Conservation (phyloP, 1,284 basidiomycete genomes). For the Gomphus bonarii region DNA sequence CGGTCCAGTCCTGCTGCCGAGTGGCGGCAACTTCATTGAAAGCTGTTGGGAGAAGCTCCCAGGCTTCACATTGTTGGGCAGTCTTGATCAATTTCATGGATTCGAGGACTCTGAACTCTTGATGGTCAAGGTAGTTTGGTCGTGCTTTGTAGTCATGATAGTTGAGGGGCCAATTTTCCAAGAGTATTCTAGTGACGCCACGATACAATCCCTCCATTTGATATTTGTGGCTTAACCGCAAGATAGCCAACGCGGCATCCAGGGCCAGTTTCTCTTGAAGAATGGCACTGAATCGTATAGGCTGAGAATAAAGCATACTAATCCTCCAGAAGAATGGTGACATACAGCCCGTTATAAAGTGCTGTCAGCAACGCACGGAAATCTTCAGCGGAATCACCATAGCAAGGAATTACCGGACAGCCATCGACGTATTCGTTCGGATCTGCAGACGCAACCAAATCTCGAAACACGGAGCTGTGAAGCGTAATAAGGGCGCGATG, state of each 20-base stretch:
- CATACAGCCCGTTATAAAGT: slow-evolving; percentile 4
- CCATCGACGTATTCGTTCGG: background rate
- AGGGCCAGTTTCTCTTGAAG: background rate
- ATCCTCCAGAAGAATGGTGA: background rate
- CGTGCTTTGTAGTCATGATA: background rate
- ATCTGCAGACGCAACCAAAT: background rate
- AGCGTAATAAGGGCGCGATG: background rate
- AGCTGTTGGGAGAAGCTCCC: background rate
- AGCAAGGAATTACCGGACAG: background rate
- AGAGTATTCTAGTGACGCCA: background rate
- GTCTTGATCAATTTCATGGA: background rate
- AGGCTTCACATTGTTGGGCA: background rate
- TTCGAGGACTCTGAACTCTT: background rate
- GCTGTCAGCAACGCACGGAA: background rate
- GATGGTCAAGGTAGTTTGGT: background rate
- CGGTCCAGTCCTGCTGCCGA: background rate
- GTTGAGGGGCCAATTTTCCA: slow-evolving; percentile 2
- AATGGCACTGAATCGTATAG: background rate
- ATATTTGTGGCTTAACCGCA: slow-evolving; percentile 2
- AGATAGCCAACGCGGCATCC: background rate
- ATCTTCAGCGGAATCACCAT: slow-evolving; percentile 1
- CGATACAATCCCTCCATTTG: background rate
- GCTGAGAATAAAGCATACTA: background rate
- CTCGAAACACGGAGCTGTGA: slow-evolving; percentile 1
- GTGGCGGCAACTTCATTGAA: background rate